These are phyloP conservation scores for Penicillium sp. DNA, from an alignment of 2,329 filamentous ascomycete genomes.

Conservation along the genomic window DNA sequence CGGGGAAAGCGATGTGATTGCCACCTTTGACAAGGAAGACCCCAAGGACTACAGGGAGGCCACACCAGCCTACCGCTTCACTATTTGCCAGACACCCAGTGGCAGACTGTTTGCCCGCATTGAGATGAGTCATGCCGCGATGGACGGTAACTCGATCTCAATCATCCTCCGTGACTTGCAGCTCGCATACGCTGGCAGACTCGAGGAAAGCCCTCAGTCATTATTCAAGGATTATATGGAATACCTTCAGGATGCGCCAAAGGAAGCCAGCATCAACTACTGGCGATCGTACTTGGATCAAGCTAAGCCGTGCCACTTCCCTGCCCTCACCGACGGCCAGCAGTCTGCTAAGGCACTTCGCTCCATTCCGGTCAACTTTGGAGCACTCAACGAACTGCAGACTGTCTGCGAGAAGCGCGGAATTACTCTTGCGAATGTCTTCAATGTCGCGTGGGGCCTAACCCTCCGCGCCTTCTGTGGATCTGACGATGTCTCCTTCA, in stretches of 20 bases:
- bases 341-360: constrained; percentile 26
- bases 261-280: constrained; percentile 34
- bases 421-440: constrained; percentile 52
- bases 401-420: constrained; percentile 44
- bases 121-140: constrained; percentile 54
- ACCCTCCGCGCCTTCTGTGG: constrained; percentile 62
- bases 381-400: constrained; percentile 34
- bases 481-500: constrained; percentile 66
- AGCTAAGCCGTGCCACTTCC: constrained; percentile 40
- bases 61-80: constrained; percentile 48
- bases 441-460: constrained; percentile 72
- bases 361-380: constrained; percentile 34
- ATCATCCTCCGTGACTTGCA: constrained; percentile 50
- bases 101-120: constrained; percentile 47
- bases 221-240: constrained; percentile 39
- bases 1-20: constrained; percentile 31
- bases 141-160: constrained; percentile 53
- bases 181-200: constrained; percentile 47
- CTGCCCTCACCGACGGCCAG: constrained; percentile 35
- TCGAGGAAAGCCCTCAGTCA: constrained; percentile 38
- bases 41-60: constrained; percentile 28
- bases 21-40: constrained; percentile 31
- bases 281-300: constrained; percentile 40
- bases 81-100: constrained; percentile 44
- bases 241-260: constrained; percentile 30